These are phyloP conservation scores for Diutina ranongensis DNA, from an alignment of 1,139 yeast species.

Conservation along the genomic window DNA sequence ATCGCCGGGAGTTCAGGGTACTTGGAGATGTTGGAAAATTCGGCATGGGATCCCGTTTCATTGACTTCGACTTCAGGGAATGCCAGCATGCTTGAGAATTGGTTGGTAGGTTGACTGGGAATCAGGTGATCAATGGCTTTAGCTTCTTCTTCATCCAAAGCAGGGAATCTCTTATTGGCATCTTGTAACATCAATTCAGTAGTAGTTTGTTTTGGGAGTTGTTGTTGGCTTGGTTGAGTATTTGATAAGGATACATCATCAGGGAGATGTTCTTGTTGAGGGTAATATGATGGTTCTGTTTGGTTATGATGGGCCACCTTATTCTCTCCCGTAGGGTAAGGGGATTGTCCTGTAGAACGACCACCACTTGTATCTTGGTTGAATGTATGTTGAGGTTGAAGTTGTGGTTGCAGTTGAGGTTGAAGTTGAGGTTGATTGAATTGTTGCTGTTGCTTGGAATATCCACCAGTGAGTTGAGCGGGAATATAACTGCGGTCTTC, in stretches of 20 bases:
- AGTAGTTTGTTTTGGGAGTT: neutral
- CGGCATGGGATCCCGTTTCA: neutral
- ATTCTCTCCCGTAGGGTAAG: neutral
- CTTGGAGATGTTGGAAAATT: neutral
- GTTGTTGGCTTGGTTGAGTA: neutral
- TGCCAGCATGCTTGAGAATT: neutral
- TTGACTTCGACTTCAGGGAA: constrained; percentile 1
- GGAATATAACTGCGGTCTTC: constrained; percentile 6
- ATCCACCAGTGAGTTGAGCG: constrained; percentile 4
- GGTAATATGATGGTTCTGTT: constrained; percentile 4
- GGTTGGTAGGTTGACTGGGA: neutral
- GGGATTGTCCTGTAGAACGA: neutral
- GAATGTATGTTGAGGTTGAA: constrained; percentile 2
- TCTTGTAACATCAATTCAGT: neutral
- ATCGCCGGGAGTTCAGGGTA: neutral
- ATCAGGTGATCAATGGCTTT: neutral
- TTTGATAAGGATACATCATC: neutral
- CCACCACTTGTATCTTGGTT: neutral
- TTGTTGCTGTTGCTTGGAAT: neutral
- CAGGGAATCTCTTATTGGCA: constrained; percentile 1
- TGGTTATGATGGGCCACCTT: neutral
- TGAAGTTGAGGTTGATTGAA: neutral
- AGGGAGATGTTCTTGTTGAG: constrained; percentile 1
- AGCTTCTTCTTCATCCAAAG: neutral
- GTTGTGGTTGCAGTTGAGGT: neutral